Base-by-base conservation (phyloP, 1,284 basidiomycete species). In the Lignosus rhinocerotis region DNA sequence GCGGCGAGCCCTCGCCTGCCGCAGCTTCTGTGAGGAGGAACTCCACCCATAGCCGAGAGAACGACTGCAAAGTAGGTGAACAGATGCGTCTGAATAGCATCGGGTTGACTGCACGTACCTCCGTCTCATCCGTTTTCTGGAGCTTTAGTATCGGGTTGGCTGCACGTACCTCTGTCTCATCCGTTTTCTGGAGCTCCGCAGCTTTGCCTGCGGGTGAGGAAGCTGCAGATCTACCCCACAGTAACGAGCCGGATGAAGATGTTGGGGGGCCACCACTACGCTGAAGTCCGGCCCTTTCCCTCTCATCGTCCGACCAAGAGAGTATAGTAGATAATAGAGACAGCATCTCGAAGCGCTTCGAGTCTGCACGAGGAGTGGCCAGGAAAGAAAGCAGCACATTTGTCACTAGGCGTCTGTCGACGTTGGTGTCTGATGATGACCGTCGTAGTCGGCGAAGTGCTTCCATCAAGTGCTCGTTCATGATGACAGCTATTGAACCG, bases 321-420 rank as follows among this genome's bases (percentile, higher is more conserved):
- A 99, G 81, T 50, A 99, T 90, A 5, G 93, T 92, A 1, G 92
- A 83, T 6, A 99, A 83, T 0, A 99, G 80, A 1, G 85, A 82
- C 11, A 99, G 83, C 89, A 99, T 98, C 76, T 99, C 97, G 73
- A 96, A 99, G 6, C 96, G 86, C 73, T 99, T 99, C 21, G 88
- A 79, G 73, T 99, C 96, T 21, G 87, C 90, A 9, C 97, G 86
- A 9, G 95, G 93, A 0, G 94, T 96, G 8, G 84, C 85, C 51
- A 99, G 80, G 78, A 98, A 99, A 1, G 88, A 87, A n/a, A 99
- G 80, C 10, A 99, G 77, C 45, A 99, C 87, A 69, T 99, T 99
- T 25, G 93, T 97, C 33, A 99, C 94, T 2, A 99, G 85, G 12
- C 94, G 87, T 58, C 93, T 81, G 71, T 99, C 96, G 17, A 99